Percentiles rank a stretch among this genome's conserved stretches.
phyloP scores from a whole-genome alignment of 2,329 filamentous ascomycete species.

The Neonectria coccinea region DNA sequence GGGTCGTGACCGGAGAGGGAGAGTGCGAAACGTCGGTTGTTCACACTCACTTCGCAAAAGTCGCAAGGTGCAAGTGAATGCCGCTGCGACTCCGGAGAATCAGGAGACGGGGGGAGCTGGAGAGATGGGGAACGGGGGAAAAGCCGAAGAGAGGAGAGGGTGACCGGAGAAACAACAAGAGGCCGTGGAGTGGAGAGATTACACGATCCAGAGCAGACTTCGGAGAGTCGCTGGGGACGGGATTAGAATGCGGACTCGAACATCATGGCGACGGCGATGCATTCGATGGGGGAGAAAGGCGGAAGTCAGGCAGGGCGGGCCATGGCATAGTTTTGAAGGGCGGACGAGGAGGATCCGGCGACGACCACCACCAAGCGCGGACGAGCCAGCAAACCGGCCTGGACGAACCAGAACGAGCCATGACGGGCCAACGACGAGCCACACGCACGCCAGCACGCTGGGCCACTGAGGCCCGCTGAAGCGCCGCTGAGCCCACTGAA shows the following conservation, averaged over 20 bases:
- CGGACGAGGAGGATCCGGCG: slow-evolving; percentile 22
- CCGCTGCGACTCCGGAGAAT: slow-evolving; percentile 54
- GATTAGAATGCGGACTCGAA: slow-evolving; percentile 65
- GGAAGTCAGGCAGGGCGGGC: slow-evolving; percentile 46
- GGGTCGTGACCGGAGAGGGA: slow-evolving; percentile 26
- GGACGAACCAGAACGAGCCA: slow-evolving; percentile 36
- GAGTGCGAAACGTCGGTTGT: slow-evolving; percentile 23
- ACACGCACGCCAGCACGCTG: slow-evolving; percentile 28
- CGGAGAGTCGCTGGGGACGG: slow-evolving; percentile 63
- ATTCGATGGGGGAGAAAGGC: slow-evolving; percentile 61
- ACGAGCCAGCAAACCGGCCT: slow-evolving; percentile 24
- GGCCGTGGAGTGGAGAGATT: slow-evolving; percentile 55
- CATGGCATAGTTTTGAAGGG: slow-evolving; percentile 53
- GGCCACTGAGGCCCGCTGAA: slow-evolving; percentile 29
- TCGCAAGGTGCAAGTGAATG: slow-evolving; percentile 66
- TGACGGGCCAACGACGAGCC: slow-evolving; percentile 24
- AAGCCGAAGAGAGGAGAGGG: slow-evolving; percentile 36
- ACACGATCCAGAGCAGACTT: slow-evolving; percentile 63
- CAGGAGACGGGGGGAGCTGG: slow-evolving; percentile 25
- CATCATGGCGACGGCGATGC: slow-evolving; percentile 62
- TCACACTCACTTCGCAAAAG: slow-evolving; percentile 30
- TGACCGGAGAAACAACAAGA: slow-evolving; percentile 45
- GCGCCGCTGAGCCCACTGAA: slow-evolving; percentile 26
- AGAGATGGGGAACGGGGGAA: slow-evolving; percentile 30
- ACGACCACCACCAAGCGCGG: slow-evolving; percentile 22